Evolutionary conservation across 2,329 filamentous ascomycete genomes (phyloP).

Genomic region (Hypoxylon sp.): DNA sequence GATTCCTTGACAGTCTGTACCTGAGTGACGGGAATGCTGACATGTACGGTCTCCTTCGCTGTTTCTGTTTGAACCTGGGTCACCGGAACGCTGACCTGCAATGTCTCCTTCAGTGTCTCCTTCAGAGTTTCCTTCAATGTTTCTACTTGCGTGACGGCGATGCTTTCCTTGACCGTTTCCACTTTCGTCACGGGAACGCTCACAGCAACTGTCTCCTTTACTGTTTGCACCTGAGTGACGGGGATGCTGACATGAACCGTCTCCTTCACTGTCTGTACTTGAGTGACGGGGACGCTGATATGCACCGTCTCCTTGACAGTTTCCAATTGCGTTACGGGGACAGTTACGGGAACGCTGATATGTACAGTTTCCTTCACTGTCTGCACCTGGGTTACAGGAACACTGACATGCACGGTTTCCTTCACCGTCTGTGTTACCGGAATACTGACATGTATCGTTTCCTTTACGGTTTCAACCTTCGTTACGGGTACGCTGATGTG

Average conservation of each 20-base stretch:
- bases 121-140: constrained; percentile 22
- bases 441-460: constrained; percentile 19
- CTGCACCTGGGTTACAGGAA: constrained; percentile 28
- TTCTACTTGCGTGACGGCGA: constrained; percentile 20
- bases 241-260: constrained; percentile 17
- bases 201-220: constrained; percentile 20
- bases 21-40: constrained; percentile 22
- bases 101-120: constrained; percentile 28
- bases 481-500: constrained; percentile 31
- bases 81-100: constrained; percentile 29
- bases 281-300: constrained; percentile 25
- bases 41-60: constrained; percentile 24
- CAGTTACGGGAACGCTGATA: constrained; percentile 18
- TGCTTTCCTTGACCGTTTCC: constrained; percentile 28
- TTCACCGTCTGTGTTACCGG: constrained; percentile 25
- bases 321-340: constrained; percentile 28
- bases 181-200: constrained; percentile 30
- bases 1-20: constrained; percentile 24
- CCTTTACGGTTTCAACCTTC: constrained; percentile 27
- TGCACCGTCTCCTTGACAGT: constrained; percentile 26
- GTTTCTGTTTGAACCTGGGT: constrained; percentile 18
- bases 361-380: constrained; percentile 25
- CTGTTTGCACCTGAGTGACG: constrained; percentile 14
- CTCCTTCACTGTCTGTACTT: constrained; percentile 28
- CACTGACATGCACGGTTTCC: constrained; percentile 21